Evolutionary conservation across 352 stramenopile genomes (phyloP).

Genomic region (Globisporangium polare): DNA sequence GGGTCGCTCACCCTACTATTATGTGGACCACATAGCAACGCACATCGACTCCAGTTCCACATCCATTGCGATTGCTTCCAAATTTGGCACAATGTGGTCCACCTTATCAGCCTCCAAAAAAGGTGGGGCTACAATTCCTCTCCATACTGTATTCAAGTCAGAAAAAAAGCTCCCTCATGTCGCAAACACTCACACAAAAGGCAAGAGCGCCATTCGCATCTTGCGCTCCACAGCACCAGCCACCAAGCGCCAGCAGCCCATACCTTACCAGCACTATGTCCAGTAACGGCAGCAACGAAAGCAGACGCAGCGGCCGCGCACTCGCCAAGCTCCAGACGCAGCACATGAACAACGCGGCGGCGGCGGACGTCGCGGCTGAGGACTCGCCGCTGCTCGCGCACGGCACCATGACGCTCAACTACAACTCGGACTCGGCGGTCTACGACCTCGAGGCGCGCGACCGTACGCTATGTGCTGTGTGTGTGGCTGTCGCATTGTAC

Average conservation of each 20-base stretch:
- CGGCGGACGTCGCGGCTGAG: conserved; percentile 19
- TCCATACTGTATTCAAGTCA: background rate
- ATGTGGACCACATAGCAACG: background rate
- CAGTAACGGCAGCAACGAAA: background rate
- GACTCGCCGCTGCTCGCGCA: conserved; percentile 47
- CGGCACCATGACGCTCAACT: conserved; percentile 59
- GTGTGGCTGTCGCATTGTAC: background rate
- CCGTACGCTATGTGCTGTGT: conserved; percentile 8
- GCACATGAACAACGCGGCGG: conserved; percentile 14
- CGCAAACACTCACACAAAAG: background rate
- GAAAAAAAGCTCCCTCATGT: conserved; percentile 4
- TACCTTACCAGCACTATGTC: conserved; percentile 2
- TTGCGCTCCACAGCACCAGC: background rate
- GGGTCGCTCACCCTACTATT: background rate
- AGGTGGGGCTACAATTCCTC: background rate
- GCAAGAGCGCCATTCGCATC: background rate
- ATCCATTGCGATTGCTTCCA: no score
- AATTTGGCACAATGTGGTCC: background rate
- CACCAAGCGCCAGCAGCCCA: background rate
- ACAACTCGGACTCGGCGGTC: conserved; percentile 84
- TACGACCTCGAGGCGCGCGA: conserved; percentile 46
- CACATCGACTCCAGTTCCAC: no score
- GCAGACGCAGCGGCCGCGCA: conserved; percentile 1
- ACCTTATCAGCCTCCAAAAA: background rate
- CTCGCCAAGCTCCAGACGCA: conserved; percentile 19